Percentiles rank a stretch among this genome's conserved stretches.
phyloP scores from a whole-genome alignment of 352 stramenopile genomes.

The Aphanomyces euteiches region DNA sequence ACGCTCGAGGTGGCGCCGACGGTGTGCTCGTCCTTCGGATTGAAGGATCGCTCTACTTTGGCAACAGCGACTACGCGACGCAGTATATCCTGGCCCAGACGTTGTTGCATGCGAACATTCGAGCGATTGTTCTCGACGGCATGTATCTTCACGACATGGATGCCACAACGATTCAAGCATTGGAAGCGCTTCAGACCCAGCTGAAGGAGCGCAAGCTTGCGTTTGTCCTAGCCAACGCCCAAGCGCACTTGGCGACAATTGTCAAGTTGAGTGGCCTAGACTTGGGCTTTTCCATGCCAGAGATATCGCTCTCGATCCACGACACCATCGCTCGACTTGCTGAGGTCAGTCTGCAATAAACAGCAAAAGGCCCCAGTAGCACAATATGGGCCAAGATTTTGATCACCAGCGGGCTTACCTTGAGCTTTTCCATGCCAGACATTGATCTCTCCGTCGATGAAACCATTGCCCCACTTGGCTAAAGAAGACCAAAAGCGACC shows the following conservation, averaged over 20 bases:
- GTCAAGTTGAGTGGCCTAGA: not conserved
- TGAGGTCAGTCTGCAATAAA: too few species aligned
- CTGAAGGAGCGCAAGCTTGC: not conserved
- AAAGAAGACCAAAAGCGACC: too few species aligned
- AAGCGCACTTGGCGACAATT: not conserved
- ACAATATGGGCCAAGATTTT: too few species aligned
- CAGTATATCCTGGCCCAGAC: slow-evolving; percentile 46
- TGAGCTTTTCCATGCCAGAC: too few species aligned
- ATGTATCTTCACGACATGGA: slow-evolving; percentile 80
- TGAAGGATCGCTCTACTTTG: slow-evolving; percentile 69
- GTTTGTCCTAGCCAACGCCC: not conserved
- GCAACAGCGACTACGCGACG: slow-evolving; percentile 60
- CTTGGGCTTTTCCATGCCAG: not conserved
- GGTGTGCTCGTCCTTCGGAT: slow-evolving; percentile 59
- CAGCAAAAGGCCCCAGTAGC: too few species aligned
- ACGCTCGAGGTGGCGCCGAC: slow-evolving; percentile 32
- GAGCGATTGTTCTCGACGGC: slow-evolving; percentile 52
- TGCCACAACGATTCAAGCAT: slow-evolving; percentile 77
- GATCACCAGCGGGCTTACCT: too few species aligned
- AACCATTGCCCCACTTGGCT: too few species aligned
- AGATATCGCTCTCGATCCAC: not conserved
- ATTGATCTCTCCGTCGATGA: too few species aligned
- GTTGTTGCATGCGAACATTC: not conserved
- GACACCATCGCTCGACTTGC: not conserved
- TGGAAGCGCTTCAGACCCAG: not conserved